phyloP scores from a whole-genome alignment of 768 basidiomycete genomes.

The Leccinum olivaceopallidum region DNA sequence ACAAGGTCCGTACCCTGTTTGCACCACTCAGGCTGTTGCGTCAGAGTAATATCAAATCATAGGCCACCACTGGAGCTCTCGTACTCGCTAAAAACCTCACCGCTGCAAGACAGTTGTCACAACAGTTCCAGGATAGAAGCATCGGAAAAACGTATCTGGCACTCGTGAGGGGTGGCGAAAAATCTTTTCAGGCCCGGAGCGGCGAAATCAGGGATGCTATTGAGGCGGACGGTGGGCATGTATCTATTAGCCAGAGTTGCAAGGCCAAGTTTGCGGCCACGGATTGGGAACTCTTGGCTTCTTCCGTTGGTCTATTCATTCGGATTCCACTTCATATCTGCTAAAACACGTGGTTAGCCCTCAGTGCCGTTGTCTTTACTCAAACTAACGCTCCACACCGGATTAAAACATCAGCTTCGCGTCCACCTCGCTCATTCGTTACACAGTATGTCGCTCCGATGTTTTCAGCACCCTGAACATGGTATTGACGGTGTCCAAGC shows the following conservation, averaged over 20 bases:
- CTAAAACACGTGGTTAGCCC: constrained; percentile 34
- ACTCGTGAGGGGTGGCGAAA: constrained; percentile 52
- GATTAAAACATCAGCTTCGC: constrained; percentile 72
- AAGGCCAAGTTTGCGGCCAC: constrained; percentile 34
- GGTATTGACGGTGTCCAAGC: constrained; percentile 39
- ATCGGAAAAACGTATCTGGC: constrained; percentile 66
- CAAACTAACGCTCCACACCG: constrained; percentile 56
- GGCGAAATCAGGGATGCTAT: constrained; percentile 48
- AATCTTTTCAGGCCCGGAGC: constrained; percentile 41
- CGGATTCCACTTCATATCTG: constrained; percentile 18
- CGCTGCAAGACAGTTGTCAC: constrained; percentile 48
- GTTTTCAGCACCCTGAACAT: constrained; percentile 2
- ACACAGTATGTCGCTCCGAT: constrained; percentile 38
- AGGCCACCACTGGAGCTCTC: constrained; percentile 67
- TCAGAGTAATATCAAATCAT: not conserved
- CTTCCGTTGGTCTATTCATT: constrained; percentile 48
- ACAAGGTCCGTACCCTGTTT: constrained; percentile 47
- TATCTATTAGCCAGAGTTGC: constrained; percentile 33
- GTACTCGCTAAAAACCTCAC: constrained; percentile 49
- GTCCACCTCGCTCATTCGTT: constrained; percentile 57
- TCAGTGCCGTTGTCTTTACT: constrained; percentile 56
- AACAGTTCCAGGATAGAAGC: constrained; percentile 50
- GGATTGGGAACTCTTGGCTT: constrained; percentile 60
- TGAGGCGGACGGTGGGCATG: constrained; percentile 44
- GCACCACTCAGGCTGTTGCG: not conserved